A percentile compares a stretch with the other conserved stretches of the same genome.
Conservation (phyloP, 306 rosid species). For the Vigna nakashimae region DNA sequence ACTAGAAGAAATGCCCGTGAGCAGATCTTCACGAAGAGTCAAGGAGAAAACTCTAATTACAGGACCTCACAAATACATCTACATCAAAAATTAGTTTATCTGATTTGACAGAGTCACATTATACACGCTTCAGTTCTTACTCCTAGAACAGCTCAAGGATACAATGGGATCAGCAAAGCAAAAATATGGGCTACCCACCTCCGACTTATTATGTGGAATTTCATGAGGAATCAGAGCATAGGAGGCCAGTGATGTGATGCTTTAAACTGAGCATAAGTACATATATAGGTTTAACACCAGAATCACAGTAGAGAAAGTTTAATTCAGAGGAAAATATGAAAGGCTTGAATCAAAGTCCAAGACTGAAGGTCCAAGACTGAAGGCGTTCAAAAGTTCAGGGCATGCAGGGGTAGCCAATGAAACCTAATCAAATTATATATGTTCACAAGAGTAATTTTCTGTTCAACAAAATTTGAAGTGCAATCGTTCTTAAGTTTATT, state of each 20-base stretch:
- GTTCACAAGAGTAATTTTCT: not conserved
- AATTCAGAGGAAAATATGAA: not conserved
- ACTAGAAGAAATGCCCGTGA: not conserved
- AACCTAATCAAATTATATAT: not conserved
- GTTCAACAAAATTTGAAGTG: not conserved
- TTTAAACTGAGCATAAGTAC: not conserved
- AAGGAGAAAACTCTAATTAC: conserved; percentile 7
- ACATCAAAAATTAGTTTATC: not conserved
- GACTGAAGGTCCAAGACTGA: not conserved
- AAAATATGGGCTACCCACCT: not conserved
- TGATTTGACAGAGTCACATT: not conserved
- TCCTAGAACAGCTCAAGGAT: not conserved
- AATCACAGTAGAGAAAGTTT: not conserved
- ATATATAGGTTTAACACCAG: not conserved
- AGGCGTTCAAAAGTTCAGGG: not conserved
- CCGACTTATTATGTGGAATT: not conserved
- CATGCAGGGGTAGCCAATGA: not conserved
- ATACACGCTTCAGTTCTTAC: not conserved
- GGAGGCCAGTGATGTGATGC: not conserved
- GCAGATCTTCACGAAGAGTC: not conserved
- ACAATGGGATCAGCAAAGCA: not conserved
- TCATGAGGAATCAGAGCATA: not conserved
- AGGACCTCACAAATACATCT: not conserved
- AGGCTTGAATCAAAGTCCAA: not conserved
- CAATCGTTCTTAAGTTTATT: not conserved